Evolutionary conservation across 345 rosid genomes (phyloP), one percentile per base, ranked within the genome.

Genomic region (Reutealis trisperma): DNA sequence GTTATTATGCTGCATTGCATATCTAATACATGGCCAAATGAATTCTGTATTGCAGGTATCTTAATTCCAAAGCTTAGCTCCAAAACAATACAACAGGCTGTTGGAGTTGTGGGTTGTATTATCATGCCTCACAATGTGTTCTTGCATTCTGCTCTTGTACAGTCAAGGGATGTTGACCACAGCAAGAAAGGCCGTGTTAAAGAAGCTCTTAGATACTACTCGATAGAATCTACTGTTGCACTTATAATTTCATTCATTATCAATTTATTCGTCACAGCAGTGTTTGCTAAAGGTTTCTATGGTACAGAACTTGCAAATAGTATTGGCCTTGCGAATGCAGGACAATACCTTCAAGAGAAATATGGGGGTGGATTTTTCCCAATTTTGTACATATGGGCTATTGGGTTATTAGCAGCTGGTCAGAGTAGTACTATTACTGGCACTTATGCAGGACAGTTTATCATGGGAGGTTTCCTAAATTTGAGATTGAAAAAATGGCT

Each of bases 61-160:
- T 73, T 95, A 86, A 77, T 95, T 75, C 97, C 94, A 0, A 92
- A 84, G 66, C 98, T 95, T 45, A 88, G 96, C 80, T 92, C 98
- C 4, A 89, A 79, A 87, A 95, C 99, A 5, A 93, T 95, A 79
- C 83, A 89, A 67, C 93, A 95, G 78, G 99, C 96, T 22, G 98
- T 92, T 49, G 99, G 98, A 78, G 93, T 93, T 41, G 98, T 93
- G 75, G 98, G 99, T 75, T 93, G 99, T 74, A 84, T 95, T 52
- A 95, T 95, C 60, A 95, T 93, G 99, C 98, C 99, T 27, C 98
- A 95, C 83, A 95, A 93, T 47, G 93, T 93, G 52, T 95, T 93
- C 83, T 89, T 95, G 82, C 98, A 92, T 82, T 92, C 99, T 30
- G 96, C 99, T 76, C 97, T 95, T 27, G 98, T 95, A 49, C 98